Conservation (phyloP, 345 rosid species). For the Abelmoschus esculentus region DNA sequence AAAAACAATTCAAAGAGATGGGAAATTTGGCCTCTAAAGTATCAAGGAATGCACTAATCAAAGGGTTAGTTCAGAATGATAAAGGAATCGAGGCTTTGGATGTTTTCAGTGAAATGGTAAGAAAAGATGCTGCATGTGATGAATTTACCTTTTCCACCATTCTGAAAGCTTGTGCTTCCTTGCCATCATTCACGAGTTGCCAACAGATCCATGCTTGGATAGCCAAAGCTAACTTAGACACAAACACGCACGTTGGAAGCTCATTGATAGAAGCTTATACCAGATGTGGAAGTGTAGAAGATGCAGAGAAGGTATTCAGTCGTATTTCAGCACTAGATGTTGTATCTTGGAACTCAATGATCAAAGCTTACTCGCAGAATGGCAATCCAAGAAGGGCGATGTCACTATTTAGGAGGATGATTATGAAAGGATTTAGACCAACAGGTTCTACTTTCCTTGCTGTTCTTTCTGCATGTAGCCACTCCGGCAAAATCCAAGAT, state of each 20-base stretch:
- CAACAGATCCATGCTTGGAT: conserved; percentile 19
- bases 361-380: conserved; percentile 26
- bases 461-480: conserved; percentile 26
- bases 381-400: conserved; percentile 16
- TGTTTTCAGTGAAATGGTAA: conserved; percentile 15
- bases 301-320: conserved; percentile 20
- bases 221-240: conserved; percentile 13
- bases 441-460: conserved; percentile 21
- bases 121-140: conserved; percentile 15
- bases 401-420: conserved; percentile 17
- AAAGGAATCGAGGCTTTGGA: conserved; percentile 17
- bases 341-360: conserved; percentile 24
- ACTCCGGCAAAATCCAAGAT: conserved; percentile 20
- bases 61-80: conserved; percentile 18
- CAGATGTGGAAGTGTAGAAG: conserved; percentile 20
- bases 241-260: conserved; percentile 11
- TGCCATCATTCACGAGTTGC: conserved; percentile 22
- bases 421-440: conserved; percentile 19
- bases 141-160: conserved; percentile 24
- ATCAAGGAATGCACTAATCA: conserved; percentile 16
- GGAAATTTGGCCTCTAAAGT: conserved; percentile 14
- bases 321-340: conserved; percentile 16
- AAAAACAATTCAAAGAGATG: conserved; percentile 16
- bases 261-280: conserved; percentile 27
- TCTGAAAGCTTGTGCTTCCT: conserved; percentile 23